Evolutionary conservation across 495 filamentous ascomycete species (phyloP), one percentile per base, ranked within the genome.

Genomic region (Podospora pseudocomata): DNA sequence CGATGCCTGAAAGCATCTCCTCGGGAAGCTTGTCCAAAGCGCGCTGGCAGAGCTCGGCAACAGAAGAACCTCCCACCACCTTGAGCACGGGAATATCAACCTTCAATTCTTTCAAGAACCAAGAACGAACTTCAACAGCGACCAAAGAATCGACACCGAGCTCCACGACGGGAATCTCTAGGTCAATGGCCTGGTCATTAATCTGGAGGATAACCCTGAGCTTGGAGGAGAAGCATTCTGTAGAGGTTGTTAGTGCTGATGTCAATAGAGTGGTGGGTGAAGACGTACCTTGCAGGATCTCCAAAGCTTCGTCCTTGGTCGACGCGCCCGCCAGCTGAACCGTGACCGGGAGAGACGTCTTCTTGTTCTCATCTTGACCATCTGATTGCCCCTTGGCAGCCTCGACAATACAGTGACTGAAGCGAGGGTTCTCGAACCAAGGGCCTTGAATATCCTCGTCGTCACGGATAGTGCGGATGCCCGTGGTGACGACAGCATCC

Each of bases 11-110:
- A 3, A 49, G 15, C 39, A 64, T 34, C 2, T 64, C 39, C 34
- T 58, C 44, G 18, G 34, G 39, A 16, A 64, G 54, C 55, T 72
- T 68, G 61, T 66, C 55, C 13, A 69, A 68, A 4, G 58, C 28
- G 57, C 53, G 55, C 64, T 59, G 64, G n/a, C 56, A 55, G 5
- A 81, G 70, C 11, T 76, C 75, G 26, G 65, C 44, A 56, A 81
- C 73, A 15, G 79, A 74, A 16, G 70, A 74, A 19, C 75, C 79
- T 56, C 76, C 71, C 5, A 87, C 66, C n/a, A 86, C 79, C 71
- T 86, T 82, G 2, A 84, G 72, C 1, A 85, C 80, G 5, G 82
- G 81, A 4, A 86, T 65, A 49, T 85, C 80, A 19, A 75, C 76
- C 16, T 75, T 71, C 1, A 82, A 63, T 56, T 83, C 77, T 68